Evolutionary conservation across 1,139 yeast species (phyloP).

Genomic region (Pichia sorboxylosa): DNA sequence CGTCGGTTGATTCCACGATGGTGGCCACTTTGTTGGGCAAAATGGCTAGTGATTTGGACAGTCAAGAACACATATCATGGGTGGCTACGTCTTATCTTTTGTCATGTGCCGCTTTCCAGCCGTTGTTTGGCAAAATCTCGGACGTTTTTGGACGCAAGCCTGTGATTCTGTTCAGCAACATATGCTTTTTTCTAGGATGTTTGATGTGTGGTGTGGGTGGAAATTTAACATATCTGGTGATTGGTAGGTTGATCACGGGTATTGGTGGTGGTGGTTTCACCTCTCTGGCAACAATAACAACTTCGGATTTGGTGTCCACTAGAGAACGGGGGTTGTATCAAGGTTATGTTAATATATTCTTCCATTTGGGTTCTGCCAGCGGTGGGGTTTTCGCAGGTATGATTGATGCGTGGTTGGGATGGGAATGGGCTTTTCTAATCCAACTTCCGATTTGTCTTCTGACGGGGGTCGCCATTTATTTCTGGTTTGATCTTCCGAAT

Average conservation of each 20-base stretch:
- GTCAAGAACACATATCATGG: constrained; percentile 28
- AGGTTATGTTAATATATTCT: constrained; percentile 40
- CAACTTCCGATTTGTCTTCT: constrained; percentile 38
- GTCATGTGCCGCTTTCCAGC: constrained; percentile 54
- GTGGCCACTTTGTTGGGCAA: constrained; percentile 40
- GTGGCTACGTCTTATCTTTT: constrained; percentile 33
- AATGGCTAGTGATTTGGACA: constrained; percentile 21
- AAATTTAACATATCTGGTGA: constrained; percentile 46
- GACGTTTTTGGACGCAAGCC: constrained; percentile 39
- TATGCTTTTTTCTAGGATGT: constrained; percentile 53
- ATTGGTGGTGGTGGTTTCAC: constrained; percentile 49
- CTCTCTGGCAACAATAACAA: constrained; percentile 37
- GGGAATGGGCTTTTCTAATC: constrained; percentile 39
- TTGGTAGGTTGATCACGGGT: constrained; percentile 43
- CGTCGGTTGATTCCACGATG: constrained; percentile 61
- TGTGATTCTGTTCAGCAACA: constrained; percentile 39
- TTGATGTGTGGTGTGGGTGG: constrained; percentile 47
- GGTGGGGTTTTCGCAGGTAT: constrained; percentile 47
- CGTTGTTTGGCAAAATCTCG: constrained; percentile 62
- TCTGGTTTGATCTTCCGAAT: constrained; percentile 31
- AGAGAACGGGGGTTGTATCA: constrained; percentile 44
- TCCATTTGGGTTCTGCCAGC: constrained; percentile 40
- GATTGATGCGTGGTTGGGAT: constrained; percentile 35
- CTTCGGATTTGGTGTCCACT: constrained; percentile 41
- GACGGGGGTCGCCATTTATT: constrained; percentile 29